phyloP scores from a whole-genome alignment of 2,329 filamentous ascomycete genomes.

The Phialophora expanda region DNA sequence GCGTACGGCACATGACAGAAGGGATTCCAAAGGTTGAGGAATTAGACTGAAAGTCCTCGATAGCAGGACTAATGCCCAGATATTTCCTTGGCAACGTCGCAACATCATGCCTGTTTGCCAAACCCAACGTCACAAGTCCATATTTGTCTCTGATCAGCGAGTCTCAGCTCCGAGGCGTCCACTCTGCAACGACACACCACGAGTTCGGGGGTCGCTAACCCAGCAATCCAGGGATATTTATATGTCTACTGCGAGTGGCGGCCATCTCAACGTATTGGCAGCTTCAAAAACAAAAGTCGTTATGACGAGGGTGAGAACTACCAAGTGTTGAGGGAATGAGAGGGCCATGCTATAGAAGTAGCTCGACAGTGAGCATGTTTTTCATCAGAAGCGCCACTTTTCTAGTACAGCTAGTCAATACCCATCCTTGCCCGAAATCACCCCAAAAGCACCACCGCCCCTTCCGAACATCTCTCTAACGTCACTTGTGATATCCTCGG shows the following conservation, averaged over 20 bases:
- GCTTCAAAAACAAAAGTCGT: no score
- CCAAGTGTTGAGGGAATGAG: background rate
- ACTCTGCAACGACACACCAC: no score
- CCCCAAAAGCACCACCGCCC: constrained; percentile 46
- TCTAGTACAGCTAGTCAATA: constrained; percentile 36
- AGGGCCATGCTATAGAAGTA: background rate
- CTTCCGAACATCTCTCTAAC: constrained; percentile 56
- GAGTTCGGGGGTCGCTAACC: no score
- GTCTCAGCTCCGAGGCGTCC: no score
- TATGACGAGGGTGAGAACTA: no score
- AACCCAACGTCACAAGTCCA: no score
- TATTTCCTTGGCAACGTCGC: no score
- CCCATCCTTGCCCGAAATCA: constrained; percentile 45
- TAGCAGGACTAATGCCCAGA: background rate
- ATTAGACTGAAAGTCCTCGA: constrained; percentile 1
- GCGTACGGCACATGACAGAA: constrained; percentile 6
- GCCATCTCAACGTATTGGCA: no score
- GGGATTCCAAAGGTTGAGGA: constrained; percentile 7
- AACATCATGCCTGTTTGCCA: no score
- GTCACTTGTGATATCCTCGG: constrained; percentile 54
- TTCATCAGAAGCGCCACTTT: background rate
- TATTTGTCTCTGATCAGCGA: no score
- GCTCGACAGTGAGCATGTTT: background rate
- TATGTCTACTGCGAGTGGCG: no score
- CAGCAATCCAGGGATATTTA: no score